Conservation (phyloP, 768 basidiomycete species). For the Leucocoprinus leucothites region DNA sequence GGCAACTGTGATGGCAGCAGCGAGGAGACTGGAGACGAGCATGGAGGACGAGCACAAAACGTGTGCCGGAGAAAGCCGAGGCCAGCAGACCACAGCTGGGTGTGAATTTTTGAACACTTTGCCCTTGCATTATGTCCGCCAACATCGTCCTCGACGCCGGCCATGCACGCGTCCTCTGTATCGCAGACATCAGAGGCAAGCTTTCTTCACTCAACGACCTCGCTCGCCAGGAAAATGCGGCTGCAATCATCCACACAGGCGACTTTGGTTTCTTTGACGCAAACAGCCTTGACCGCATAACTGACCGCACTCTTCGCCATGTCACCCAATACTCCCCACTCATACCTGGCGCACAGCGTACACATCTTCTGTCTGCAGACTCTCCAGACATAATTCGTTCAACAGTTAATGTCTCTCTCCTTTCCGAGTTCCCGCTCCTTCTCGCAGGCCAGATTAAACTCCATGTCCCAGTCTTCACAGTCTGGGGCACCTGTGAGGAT, state of each 20-base stretch:
- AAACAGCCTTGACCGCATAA: constrained; percentile 82
- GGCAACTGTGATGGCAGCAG: constrained; percentile 37
- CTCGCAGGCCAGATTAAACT: constrained; percentile 90
- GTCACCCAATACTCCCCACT: constrained; percentile 96
- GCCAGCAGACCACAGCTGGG: constrained; percentile 11
- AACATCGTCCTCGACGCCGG: constrained; percentile 75
- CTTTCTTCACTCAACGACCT: constrained; percentile 88
- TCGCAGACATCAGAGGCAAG: constrained; percentile 91
- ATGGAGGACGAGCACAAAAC: constrained; percentile 1
- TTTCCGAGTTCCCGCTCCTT: constrained; percentile 93
- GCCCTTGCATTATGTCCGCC: constrained; percentile 55
- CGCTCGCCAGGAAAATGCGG: constrained; percentile 83
- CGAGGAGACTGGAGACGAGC: constrained; percentile 14
- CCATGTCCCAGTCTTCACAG: constrained; percentile 90
- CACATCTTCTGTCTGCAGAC: constrained; percentile 71
- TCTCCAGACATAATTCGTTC: constrained; percentile 69
- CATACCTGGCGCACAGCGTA: constrained; percentile 78
- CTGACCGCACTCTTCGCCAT: constrained; percentile 94
- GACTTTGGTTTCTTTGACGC: constrained; percentile 98
- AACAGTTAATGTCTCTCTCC: constrained; percentile 70
- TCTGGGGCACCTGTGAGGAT: constrained; percentile 98
- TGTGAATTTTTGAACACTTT: constrained; percentile 7
- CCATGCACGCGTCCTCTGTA: constrained; percentile 88
- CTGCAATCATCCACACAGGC: constrained; percentile 94
- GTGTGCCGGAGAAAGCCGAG: constrained; percentile 20